Percentiles rank a stretch among this genome's conserved stretches.
phyloP scores from a whole-genome alignment of 169 alveolate species.

The Besnoitia besnoiti region DNA sequence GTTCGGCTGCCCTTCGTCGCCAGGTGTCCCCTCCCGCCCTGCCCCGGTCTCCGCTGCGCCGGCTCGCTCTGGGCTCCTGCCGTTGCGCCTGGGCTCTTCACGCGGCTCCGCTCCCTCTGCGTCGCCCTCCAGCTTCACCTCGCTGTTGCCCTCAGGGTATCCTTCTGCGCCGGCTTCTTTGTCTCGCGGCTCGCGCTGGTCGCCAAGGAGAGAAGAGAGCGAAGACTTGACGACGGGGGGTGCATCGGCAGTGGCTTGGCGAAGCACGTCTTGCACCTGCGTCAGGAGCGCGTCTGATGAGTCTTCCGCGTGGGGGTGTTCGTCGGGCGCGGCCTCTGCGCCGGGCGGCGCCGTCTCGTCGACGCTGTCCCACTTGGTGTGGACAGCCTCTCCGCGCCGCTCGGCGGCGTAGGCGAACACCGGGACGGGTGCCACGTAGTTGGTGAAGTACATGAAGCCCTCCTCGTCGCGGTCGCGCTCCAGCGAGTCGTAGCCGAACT shows the following conservation, averaged over 20 bases:
- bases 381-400: slow-evolving; percentile 82
- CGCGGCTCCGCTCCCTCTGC: background rate
- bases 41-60: background rate
- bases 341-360: background rate
- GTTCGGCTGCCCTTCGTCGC: background rate
- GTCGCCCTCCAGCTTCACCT: background rate
- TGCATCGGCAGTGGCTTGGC: slow-evolving; percentile 4
- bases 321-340: background rate
- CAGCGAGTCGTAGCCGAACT: slow-evolving; percentile 83
- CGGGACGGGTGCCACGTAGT: slow-evolving; percentile 82
- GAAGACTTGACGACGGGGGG: background rate
- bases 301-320: no score
- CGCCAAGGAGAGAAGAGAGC: background rate
- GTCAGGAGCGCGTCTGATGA: background rate
- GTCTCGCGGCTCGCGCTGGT: background rate
- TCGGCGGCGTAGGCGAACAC: slow-evolving; percentile 83
- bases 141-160: background rate
- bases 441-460: slow-evolving; percentile 84
- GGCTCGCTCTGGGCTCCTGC: background rate
- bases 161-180: background rate
- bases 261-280: slow-evolving; percentile 12
- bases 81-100: background rate
- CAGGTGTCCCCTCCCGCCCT: background rate
- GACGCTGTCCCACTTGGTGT: slow-evolving; percentile 51
- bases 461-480: slow-evolving; percentile 84